Percentiles rank a stretch among this genome's conserved stretches.
phyloP scores from a whole-genome alignment of 176 grass and related monocot species.

The Triticum timopheevii region DNA sequence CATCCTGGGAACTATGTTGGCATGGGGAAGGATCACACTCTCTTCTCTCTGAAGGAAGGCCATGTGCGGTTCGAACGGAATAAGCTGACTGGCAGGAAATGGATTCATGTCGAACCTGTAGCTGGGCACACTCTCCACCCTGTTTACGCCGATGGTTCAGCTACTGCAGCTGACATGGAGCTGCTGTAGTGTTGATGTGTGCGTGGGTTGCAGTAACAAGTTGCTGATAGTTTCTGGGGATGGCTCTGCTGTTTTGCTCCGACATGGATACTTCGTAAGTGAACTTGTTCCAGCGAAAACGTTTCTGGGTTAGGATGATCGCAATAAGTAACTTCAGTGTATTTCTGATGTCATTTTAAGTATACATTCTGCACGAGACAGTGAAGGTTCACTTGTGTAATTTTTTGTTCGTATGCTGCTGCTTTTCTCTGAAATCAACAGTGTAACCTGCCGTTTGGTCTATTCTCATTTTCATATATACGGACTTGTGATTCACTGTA shows the following conservation, averaged over 20 bases:
- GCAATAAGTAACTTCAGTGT: not conserved
- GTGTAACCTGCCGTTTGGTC: not conserved
- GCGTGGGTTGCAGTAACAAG: not conserved
- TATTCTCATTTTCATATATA: not conserved
- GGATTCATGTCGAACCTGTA: slow-evolving; percentile 75
- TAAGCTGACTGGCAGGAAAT: slow-evolving; percentile 77
- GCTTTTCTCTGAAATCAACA: not conserved
- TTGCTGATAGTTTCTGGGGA: not conserved
- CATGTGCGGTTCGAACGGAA: slow-evolving; percentile 76
- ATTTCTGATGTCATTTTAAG: slow-evolving; percentile 9
- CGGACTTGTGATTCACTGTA: not conserved
- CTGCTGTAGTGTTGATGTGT: not conserved
- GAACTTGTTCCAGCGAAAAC: not conserved
- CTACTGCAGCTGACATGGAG: slow-evolving; percentile 26
- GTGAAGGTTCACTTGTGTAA: no score
- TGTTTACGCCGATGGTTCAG: slow-evolving; percentile 26
- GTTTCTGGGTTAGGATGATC: not conserved
- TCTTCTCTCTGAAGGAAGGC: slow-evolving; percentile 80
- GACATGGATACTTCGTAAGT: not conserved
- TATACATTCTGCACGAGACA: not conserved
- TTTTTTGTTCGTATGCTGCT: not conserved
- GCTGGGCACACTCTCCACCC: slow-evolving; percentile 73
- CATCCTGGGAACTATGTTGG: slow-evolving; percentile 82
- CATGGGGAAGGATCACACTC: slow-evolving; percentile 84
- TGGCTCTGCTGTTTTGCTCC: not conserved